A percentile compares a stretch with the other conserved stretches of the same genome.
phyloP scores from a whole-genome alignment of 1,284 basidiomycete species.

The Caloboletus inedulis region DNA sequence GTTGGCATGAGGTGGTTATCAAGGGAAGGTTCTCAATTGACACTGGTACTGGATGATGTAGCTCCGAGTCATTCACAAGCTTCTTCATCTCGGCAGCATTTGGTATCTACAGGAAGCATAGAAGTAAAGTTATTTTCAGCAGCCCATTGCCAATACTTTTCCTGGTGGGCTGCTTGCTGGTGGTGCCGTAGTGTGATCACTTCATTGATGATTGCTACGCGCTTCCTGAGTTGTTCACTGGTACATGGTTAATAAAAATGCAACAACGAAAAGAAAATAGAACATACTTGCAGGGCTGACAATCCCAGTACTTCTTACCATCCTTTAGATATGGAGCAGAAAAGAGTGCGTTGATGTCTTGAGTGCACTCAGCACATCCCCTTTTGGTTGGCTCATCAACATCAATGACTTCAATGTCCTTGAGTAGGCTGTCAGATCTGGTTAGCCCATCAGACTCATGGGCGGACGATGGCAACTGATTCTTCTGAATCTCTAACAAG shows the following conservation, averaged over 20 bases:
- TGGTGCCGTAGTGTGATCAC: background rate
- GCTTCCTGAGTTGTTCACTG: background rate
- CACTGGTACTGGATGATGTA: background rate
- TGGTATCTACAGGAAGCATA: background rate
- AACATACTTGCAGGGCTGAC: background rate
- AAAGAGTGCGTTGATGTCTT: background rate
- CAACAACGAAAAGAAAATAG: background rate
- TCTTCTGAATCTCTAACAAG: background rate
- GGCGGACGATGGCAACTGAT: background rate
- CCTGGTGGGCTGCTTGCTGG: constrained; percentile 1
- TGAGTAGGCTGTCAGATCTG: background rate
- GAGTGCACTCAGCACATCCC: background rate
- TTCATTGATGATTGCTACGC: background rate
- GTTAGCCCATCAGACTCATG: background rate
- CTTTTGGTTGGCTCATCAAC: background rate
- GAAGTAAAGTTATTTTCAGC: background rate
- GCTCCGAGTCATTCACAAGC: background rate
- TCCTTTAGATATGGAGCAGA: background rate
- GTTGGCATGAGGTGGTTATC: constrained; percentile 4
- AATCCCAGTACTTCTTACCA: background rate
- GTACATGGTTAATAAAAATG: background rate
- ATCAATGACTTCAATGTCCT: background rate
- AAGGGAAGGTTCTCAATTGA: constrained; percentile 1
- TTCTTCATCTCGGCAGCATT: background rate
- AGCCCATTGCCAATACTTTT: background rate